These are phyloP conservation scores for Thraustotheca clavata DNA, from an alignment of 352 stramenopile genomes.

Conservation along the genomic window DNA sequence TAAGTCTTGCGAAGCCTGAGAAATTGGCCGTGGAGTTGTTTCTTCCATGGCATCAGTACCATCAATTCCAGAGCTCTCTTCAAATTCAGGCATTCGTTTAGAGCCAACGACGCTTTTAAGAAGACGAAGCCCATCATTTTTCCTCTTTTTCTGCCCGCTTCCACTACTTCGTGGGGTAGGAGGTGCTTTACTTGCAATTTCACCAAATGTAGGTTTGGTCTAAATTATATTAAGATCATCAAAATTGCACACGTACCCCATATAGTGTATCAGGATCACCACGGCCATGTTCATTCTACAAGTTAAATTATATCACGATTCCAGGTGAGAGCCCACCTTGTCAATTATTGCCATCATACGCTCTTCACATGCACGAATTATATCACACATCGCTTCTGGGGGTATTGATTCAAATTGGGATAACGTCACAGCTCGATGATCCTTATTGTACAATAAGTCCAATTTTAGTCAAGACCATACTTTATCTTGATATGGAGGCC, in stretches of 20 bases:
- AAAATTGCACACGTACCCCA: slow-evolving; percentile 12
- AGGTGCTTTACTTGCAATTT: neutral
- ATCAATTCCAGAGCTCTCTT: neutral
- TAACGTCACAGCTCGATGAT: slow-evolving; percentile 32
- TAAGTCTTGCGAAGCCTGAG: neutral
- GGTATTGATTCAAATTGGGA: slow-evolving; percentile 68
- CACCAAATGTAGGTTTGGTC: neutral
- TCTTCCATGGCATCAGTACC: slow-evolving; percentile 11
- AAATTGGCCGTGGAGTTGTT: slow-evolving; percentile 12
- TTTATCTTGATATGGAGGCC: slow-evolving; percentile 38
- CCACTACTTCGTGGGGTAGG: neutral
- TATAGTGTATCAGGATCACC: slow-evolving; percentile 61
- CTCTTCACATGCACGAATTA: slow-evolving; percentile 72
- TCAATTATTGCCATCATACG: slow-evolving; percentile 63
- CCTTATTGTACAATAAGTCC: slow-evolving; percentile 14
- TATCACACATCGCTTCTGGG: slow-evolving; percentile 41
- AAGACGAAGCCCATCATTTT: neutral
- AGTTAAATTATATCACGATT: neutral
- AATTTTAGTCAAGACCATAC: neutral
- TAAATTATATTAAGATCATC: neutral
- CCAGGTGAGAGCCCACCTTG: slow-evolving; percentile 22
- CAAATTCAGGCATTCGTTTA: slow-evolving; percentile 23
- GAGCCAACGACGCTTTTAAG: slow-evolving; percentile 10
- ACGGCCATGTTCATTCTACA: slow-evolving; percentile 55
- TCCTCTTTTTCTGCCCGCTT: neutral